Percentiles rank a stretch among this genome's conserved stretches.
These are phyloP conservation scores for Bolboschoenoplectus hybrid DNA, from an alignment of 202 grass and related monocot species.

Conservation along the genomic window DNA sequence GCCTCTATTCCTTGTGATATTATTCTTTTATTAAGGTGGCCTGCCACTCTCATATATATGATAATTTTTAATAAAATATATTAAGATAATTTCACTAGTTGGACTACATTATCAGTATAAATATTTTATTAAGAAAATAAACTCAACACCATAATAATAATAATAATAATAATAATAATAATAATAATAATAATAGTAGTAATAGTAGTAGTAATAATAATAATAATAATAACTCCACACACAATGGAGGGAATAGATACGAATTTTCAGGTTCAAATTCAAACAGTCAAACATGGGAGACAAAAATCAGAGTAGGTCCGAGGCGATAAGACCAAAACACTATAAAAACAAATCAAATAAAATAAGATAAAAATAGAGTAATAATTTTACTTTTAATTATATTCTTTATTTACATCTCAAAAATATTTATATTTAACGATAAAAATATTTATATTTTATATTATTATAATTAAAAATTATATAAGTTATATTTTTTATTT, in stretches of 20 bases:
- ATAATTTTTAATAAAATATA: neutral
- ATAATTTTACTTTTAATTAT: too few species aligned
- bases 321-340: neutral
- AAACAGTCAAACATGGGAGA: neutral
- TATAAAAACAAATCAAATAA: too few species aligned
- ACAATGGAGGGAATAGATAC: neutral
- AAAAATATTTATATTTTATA: too few species aligned
- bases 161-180: too few species aligned
- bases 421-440: too few species aligned
- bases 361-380: too few species aligned
- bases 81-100: slow-evolving; percentile 9
- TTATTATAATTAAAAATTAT: too few species aligned
- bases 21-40: slow-evolving; percentile 9
- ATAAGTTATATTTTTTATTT: too few species aligned
- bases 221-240: neutral
- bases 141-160: neutral
- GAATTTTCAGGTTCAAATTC: neutral
- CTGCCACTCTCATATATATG: neutral
- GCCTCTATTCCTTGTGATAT: neutral
- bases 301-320: neutral
- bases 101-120: neutral
- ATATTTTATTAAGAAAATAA: neutral
- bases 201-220: too few species aligned
- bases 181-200: too few species aligned
- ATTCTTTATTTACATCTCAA: too few species aligned